phyloP scores from a whole-genome alignment of 139 green algal genomes.

The Auxenochlorella protothecoides region DNA sequence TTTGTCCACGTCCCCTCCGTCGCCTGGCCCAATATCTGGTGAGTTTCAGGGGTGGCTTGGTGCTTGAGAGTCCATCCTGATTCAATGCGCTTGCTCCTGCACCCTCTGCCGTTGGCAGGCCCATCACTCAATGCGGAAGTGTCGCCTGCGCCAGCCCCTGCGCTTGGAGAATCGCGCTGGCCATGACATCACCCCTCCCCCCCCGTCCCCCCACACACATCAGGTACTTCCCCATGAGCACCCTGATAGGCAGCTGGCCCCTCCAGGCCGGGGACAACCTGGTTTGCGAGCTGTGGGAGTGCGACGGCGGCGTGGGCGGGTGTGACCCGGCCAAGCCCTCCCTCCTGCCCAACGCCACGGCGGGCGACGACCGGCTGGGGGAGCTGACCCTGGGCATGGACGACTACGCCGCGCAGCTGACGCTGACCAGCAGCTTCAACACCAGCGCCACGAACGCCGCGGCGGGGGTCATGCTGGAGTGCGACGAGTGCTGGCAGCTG shows the following conservation, averaged over 20 bases:
- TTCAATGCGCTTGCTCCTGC: no score
- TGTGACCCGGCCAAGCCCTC: constrained; percentile 13
- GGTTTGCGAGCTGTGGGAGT: constrained; percentile 20
- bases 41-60: not conserved
- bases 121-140: no score
- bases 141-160: no score
- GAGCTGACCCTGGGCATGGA: not conserved
- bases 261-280: constrained; percentile 8
- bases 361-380: constrained; percentile 20
- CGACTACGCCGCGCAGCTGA: not conserved
- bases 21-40: not conserved
- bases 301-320: constrained; percentile 15
- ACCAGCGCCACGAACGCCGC: not conserved
- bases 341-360: constrained; percentile 3
- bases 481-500: not conserved
- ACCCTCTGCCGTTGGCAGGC: not conserved
- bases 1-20: constrained; percentile 12
- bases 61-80: not conserved
- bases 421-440: not conserved
- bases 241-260: constrained; percentile 8
- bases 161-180: not conserved
- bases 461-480: not conserved
- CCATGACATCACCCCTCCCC: not conserved
- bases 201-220: not conserved
- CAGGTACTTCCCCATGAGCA: constrained; percentile 17